Evolutionary conservation across 192 early-diverging fungal species (phyloP).

Genomic region (Entomortierella chlamydospora): DNA sequence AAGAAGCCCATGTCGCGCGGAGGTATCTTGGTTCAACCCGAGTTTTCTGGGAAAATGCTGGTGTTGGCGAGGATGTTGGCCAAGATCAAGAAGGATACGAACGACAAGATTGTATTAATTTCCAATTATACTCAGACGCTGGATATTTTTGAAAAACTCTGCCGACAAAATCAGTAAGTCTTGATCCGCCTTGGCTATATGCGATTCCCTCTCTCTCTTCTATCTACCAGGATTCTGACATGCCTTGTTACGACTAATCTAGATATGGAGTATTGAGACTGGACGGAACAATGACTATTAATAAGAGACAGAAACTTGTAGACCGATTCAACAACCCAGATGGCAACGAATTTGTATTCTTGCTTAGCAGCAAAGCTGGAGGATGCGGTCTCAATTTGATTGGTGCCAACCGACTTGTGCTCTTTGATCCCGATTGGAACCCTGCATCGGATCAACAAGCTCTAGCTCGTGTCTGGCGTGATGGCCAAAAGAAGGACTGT

Average conservation of each 20-base stretch:
- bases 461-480: slow-evolving; percentile 90
- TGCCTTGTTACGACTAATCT: too few species aligned
- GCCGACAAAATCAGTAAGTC: slow-evolving; percentile 74
- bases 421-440: slow-evolving; percentile 98
- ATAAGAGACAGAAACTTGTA: slow-evolving; percentile 95
- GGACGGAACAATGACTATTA: slow-evolving; percentile 92
- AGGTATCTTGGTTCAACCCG: slow-evolving; percentile 57
- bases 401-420: slow-evolving; percentile 95
- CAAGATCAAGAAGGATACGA: slow-evolving; percentile 74
- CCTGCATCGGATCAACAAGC: slow-evolving; percentile 98
- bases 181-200: neutral
- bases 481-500: slow-evolving; percentile 83
- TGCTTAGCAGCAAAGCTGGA: slow-evolving; percentile 97
- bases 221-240: too few species aligned
- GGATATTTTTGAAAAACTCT: slow-evolving; percentile 93
- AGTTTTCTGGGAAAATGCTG: slow-evolving; percentile 94
- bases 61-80: slow-evolving; percentile 82
- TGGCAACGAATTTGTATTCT: slow-evolving; percentile 89
- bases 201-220: neutral
- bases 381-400: slow-evolving; percentile 99
- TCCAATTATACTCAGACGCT: slow-evolving; percentile 99
- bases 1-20: slow-evolving; percentile 45
- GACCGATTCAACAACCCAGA: slow-evolving; percentile 96
- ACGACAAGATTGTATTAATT: slow-evolving; percentile 98
- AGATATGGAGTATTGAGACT: slow-evolving; percentile 83